Conservation (phyloP, 306 rosid genomes). For the Sindora glabra region DNA sequence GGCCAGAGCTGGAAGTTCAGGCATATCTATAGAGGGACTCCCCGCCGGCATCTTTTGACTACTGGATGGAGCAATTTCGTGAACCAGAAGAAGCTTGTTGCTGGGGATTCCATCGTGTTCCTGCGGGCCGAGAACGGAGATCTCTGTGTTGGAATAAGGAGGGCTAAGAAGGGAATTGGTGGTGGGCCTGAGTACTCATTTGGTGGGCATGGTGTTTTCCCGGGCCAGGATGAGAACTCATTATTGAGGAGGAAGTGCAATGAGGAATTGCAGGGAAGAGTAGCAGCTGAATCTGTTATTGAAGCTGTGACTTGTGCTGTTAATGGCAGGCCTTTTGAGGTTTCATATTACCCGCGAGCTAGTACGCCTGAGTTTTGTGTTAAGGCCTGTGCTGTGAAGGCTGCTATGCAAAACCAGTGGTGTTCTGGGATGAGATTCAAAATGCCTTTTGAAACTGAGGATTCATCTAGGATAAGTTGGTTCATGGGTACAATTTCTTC, state of each 20-base stretch:
- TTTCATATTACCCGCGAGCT: constrained; percentile 78
- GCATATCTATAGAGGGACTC: constrained; percentile 96
- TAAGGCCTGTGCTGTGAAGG: constrained; percentile 56
- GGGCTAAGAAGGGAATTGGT: constrained; percentile 89
- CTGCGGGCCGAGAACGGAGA: constrained; percentile 80
- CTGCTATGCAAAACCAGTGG: constrained; percentile 80
- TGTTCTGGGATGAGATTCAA: constrained; percentile 87
- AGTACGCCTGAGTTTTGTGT: constrained; percentile 85
- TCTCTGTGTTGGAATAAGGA: constrained; percentile 88
- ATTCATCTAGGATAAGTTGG: constrained; percentile 93
- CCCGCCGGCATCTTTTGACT: constrained; percentile 90
- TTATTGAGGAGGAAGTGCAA: constrained; percentile 18
- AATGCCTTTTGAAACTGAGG: constrained; percentile 98
- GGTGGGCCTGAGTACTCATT: constrained; percentile 54
- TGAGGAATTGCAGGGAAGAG: constrained; percentile 38
- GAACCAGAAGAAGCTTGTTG: constrained; percentile 92
- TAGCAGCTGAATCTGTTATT: constrained; percentile 40
- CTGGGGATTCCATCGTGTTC: constrained; percentile 91
- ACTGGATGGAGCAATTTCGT: constrained; percentile 99
- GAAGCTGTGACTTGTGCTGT: constrained; percentile 79
- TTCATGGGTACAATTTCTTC: constrained; percentile 94
- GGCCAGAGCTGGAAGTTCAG: constrained; percentile 91
- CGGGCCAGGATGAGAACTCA: constrained; percentile 26
- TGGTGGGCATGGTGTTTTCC: constrained; percentile 30
- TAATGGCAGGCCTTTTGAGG: constrained; percentile 69